Base-by-base conservation (phyloP, 371 early-diverging fungal species). In the Lichtheimia corymbifera region DNA sequence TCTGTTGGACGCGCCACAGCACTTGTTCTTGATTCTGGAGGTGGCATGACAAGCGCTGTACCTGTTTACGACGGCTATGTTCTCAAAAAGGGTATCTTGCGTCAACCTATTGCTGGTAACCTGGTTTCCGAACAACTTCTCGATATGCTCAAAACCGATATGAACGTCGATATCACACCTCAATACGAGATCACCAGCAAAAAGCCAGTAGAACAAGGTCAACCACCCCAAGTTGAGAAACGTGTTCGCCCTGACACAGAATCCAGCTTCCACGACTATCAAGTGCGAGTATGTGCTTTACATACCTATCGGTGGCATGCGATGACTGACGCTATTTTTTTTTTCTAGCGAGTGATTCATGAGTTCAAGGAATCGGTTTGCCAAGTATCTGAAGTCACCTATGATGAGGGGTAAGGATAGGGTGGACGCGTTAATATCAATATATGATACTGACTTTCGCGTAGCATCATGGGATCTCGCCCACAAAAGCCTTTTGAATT, bases 41-140 rank as follows among this genome's bases (percentile, higher is more conserved):
- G 88, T 59, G 83, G 88, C 28, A 77, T 76, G 55, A 93, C 96
- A 3, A 92, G 92, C 65, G 97, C 90, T 4, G 91, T 93, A 0
- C 97, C 99, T 17, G 97, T 98, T 0, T 91, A 86, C 66, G 99
- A 98, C 63, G 99, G 99, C 30, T 96, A 91, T 70, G 93, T 93
- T 4, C 70, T 98, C 45, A 92, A 93, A 54, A 96, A 97, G 80
- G 94, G 91, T 67, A 84, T 95, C 15, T 74, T 85, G 65, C 86
- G 88, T 49, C 91, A 92, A 62, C 71, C 86, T 2, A 61, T 95
- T 28, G 97, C 88, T 45, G 97, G 97, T 42, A 88, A 96, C 64
- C 72, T 88, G 4, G 65, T 98, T 1, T 91, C 94, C 15, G 76
- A 86, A 45, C 91, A 94, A 67, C 87, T 93, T 22, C 62, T 86